These are phyloP conservation scores for Phytophthora ohioensis DNA, from an alignment of 352 stramenopile genomes.

Conservation along the genomic window DNA sequence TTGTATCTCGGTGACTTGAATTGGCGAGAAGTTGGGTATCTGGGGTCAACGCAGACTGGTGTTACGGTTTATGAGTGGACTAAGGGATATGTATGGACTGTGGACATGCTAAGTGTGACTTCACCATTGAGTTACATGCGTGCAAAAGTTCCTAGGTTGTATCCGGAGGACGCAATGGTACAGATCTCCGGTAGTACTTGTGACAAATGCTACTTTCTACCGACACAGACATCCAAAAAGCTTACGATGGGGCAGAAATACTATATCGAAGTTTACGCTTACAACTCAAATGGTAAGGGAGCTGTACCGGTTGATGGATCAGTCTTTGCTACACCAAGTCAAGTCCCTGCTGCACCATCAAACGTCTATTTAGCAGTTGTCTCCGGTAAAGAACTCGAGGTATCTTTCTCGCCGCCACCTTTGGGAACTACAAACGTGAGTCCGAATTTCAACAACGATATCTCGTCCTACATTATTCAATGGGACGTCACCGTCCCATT, in stretches of 20 bases:
- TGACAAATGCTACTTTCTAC: slow-evolving; percentile 77
- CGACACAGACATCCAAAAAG: slow-evolving; percentile 60
- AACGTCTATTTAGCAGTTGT: slow-evolving; percentile 90
- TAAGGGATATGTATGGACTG: slow-evolving; percentile 75
- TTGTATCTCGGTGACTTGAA: slow-evolving; percentile 76
- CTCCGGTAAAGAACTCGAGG: slow-evolving; percentile 88
- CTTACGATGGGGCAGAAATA: slow-evolving; percentile 71
- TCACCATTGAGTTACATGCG: slow-evolving; percentile 53
- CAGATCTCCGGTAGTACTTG: slow-evolving; percentile 53
- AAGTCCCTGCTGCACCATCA: slow-evolving; percentile 90
- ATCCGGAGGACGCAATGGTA: slow-evolving; percentile 53
- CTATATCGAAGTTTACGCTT: slow-evolving; percentile 78
- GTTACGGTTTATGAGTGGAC: slow-evolving; percentile 75
- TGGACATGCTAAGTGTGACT: slow-evolving; percentile 59
- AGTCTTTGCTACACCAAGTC: slow-evolving; percentile 67
- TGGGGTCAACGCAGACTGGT: slow-evolving; percentile 43
- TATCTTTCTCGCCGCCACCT: slow-evolving; percentile 89
- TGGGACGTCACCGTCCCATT: slow-evolving; percentile 85
- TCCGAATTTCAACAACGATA: slow-evolving; percentile 85
- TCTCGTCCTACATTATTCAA: slow-evolving; percentile 90
- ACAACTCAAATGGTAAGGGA: slow-evolving; percentile 83
- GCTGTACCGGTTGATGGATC: slow-evolving; percentile 37
- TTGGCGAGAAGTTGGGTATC: slow-evolving; percentile 63
- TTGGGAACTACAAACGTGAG: slow-evolving; percentile 60
- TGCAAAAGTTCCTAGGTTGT: slow-evolving; percentile 65